Base-by-base conservation (phyloP, 1,139 yeast species). In the Yamadazyma spencermartinsiae region DNA sequence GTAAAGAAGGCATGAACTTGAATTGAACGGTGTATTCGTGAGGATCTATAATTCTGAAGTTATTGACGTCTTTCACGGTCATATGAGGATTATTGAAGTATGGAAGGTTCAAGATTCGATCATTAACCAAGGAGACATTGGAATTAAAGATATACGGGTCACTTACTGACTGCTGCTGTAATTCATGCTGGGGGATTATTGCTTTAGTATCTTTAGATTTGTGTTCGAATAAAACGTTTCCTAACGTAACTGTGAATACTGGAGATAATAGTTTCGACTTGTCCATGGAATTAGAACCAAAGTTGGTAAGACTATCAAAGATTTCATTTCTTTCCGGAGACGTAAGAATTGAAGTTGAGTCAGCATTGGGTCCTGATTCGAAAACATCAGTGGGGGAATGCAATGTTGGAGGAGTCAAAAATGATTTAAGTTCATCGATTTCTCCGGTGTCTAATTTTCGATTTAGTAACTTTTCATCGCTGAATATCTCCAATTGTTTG, bases 1-100 rank as follows among this genome's bases (percentile, higher is more conserved):
- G 62, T 8, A 76, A 68, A 8, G 74, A 60, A 1, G 84, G 83
- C n/a, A 65, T 52, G 44, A 79, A 74, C 46, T 63, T 66, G 44
- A 79, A 48, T 51, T 79, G 82, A 12, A 74, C 60, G 21, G 59
- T 55, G 43, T 67, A 65, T 11, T 60, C 52, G 38, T 63, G 68
- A 2, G 73, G 67, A 38, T 70, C 72, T 19, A 55, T 51, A 31
- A 45, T 46, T 39, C 58, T 41, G 37, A 50, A 52, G 13, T 50
- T 50, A 33, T 50, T 51, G 15, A 54, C 44, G 23, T 58, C 65
- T 39, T 40, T 48, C 34, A 41, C 49, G 36, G 49, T 52, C 45
- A 51, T 48, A 10, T 46, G 42, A 1, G 54, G 52, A 12, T 42
- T 42, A n/a, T 51, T 54, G 24, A 45, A 58, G 15, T 68, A 45